Evolutionary conservation across 2,329 filamentous ascomycete genomes (phyloP), one percentile per base, ranked within the genome.

Genomic region (Elsinoe perseae): DNA sequence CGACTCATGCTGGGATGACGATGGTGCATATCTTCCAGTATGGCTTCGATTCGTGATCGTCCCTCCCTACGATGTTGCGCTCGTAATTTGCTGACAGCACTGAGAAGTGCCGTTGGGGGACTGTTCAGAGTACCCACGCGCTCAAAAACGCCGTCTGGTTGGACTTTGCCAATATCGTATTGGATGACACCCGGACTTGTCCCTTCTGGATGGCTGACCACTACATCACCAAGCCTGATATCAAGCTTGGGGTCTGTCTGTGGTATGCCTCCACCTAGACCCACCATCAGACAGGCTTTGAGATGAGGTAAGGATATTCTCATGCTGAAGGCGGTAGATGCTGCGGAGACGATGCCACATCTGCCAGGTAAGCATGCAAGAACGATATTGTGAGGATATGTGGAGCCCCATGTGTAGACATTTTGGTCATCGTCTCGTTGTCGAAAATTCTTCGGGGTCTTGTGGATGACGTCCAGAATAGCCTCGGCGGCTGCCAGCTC

Each of bases 191-290:
- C 65, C 0, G 60, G 63, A 34, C 32, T 55, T 4, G 34, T 50
- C 0, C 50, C 57, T 0, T 44, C 38, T 1, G 64, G 64, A 25
- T 56, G 55, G 36, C 63, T 64, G 3, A 67, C 60, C 1, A 62
- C 63, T 8, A 66, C 58, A 53, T 67, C 64, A 4, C 65, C 65
- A 14, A 67, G 64, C 4, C 61, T 58, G 12, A 67, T 61, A 14
- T 36, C 32, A 36, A 14, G 4, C 4, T 36, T 14, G 16, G 63
- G 60, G 5, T 27, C 14, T 8, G 30, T 20, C n/a, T 30, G 50
- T 1, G 62, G 62, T 5, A 62, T 60, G 1, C 62, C 62, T 7
- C 61, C 62, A 2, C 54, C 62, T 6, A 64, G 61, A 1, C 62
- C 61, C 5, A 64, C 62, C 56, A 64, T 57, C n/a, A 64, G n/a